A percentile compares a stretch with the other conserved stretches of the same genome.
These are phyloP conservation scores for Botryotinia globosa DNA, from an alignment of 2,329 filamentous ascomycete species.

Conservation along the genomic window DNA sequence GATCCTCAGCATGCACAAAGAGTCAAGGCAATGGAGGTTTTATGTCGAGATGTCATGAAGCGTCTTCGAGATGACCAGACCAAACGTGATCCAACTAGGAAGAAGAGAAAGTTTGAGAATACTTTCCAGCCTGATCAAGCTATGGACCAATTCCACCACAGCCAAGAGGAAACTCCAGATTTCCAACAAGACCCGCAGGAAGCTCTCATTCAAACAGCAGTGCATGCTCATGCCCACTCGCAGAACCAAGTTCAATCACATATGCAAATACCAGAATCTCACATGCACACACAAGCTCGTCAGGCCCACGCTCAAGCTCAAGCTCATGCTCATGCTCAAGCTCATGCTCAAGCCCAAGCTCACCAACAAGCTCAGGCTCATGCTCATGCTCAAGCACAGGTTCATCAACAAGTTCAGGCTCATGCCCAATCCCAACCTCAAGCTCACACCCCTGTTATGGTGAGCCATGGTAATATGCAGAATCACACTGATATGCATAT, in stretches of 20 bases:
- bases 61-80: slow-evolving; percentile 66
- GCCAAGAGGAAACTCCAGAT: slow-evolving; percentile 28
- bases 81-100: slow-evolving; percentile 51
- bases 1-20: slow-evolving; percentile 55
- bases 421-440: slow-evolving; percentile 13
- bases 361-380: slow-evolving; percentile 26
- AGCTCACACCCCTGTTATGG: slow-evolving; percentile 32
- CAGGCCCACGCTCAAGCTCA: slow-evolving; percentile 28
- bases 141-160: slow-evolving; percentile 30
- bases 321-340: slow-evolving; percentile 24
- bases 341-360: slow-evolving; percentile 27
- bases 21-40: slow-evolving; percentile 63
- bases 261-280: slow-evolving; percentile 18
- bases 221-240: slow-evolving; percentile 37
- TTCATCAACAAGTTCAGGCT: slow-evolving; percentile 28
- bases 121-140: slow-evolving; percentile 24
- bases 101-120: slow-evolving; percentile 39
- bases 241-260: slow-evolving; percentile 30
- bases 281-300: slow-evolving; percentile 26
- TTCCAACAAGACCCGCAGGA: slow-evolving; percentile 33
- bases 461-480: slow-evolving; percentile 52
- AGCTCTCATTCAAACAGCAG: slow-evolving; percentile 32
- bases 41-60: slow-evolving; percentile 77
- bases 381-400: slow-evolving; percentile 25
- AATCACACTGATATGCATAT: slow-evolving; percentile 59